Conservation (phyloP, 2,329 filamentous ascomycete genomes). For the Ophiostoma quercus region DNA sequence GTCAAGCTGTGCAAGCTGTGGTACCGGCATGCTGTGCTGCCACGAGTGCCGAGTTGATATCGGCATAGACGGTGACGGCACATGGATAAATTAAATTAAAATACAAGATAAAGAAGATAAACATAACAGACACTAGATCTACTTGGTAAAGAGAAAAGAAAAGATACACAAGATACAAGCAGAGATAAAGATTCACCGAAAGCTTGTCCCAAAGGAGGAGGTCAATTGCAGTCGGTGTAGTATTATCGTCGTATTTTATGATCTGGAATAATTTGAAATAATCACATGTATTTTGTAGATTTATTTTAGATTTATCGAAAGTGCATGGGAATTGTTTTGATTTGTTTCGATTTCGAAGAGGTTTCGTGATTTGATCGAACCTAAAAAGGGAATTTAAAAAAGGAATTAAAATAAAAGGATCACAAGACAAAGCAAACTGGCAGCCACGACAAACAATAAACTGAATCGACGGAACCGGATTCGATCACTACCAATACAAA, state of each 20-base stretch:
- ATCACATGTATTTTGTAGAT: not conserved
- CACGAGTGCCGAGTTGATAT: not conserved
- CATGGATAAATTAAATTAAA: not conserved
- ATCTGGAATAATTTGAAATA: not conserved
- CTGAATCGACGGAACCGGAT: not conserved
- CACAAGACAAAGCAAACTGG: not conserved
- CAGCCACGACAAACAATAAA: no score
- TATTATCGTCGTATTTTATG: not conserved
- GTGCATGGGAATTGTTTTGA: no score
- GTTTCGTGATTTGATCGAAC: no score
- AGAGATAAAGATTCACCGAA: not conserved
- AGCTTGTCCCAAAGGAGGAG: slow-evolving; percentile 23
- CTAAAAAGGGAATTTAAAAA: no score
- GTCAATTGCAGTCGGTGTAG: not conserved
- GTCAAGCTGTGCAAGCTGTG: not conserved
- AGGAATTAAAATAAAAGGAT: not conserved
- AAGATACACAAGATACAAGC: not conserved
- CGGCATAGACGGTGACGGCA: not conserved
- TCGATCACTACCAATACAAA: not conserved
- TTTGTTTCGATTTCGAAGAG: no score
- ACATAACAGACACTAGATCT: not conserved
- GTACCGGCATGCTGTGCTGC: not conserved
- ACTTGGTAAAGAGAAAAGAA: no score
- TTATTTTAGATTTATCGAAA: not conserved
- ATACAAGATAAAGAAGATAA: not conserved